Evolutionary conservation across 1,139 yeast genomes (phyloP), one percentile per base, ranked within the genome.

Genomic region (Geotrichum reessii): DNA sequence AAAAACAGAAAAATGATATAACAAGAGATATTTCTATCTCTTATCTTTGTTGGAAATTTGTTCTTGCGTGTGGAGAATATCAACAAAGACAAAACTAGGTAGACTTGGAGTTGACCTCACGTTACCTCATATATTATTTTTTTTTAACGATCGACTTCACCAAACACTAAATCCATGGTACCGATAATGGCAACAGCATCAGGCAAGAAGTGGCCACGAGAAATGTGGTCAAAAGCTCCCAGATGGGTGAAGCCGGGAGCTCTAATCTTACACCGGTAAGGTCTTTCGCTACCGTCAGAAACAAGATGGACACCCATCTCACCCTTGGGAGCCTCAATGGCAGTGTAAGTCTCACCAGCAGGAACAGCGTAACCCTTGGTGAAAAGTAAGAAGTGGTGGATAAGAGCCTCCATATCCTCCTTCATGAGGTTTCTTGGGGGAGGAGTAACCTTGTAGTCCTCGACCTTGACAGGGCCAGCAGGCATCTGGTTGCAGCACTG

Each of bases 111-210:
- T 31, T n/a, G 42, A 14, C 42, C n/a, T 14, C n/a, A 17, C n/a
- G 9, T 24, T 9, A 28, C 14, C 17, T 44, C n/a, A 24, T 21
- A 4, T 25, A 5, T 25, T 25, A 25, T 25, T 22, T 47, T n/a
- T 28, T 19, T 50, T 74, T 78, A 89, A 77, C 96, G 91, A 78
- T 89, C 96, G 67, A 89, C 96, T 76, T 89, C 96, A 70, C 96
- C 96, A 73, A 89, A 89, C 74, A 89, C 96, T 74, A 89, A 83
- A 79, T 89, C 96, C 96, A 89, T 88, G 63, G 96, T 89, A 78
- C 96, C 96, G 71, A 89, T 88, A 72, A 89, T 89, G 63, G 96
- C 96, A 61, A 89, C 96, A 42, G 95, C 95, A 76, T 89, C 96
- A 60, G 96, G 95, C 73, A 89, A 78, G 76, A 87, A 86, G 75